A percentile compares a stretch with the other conserved stretches of the same genome.
Conservation (phyloP, 2,329 filamentous ascomycete species). For the Colletotrichum plurivorum region DNA sequence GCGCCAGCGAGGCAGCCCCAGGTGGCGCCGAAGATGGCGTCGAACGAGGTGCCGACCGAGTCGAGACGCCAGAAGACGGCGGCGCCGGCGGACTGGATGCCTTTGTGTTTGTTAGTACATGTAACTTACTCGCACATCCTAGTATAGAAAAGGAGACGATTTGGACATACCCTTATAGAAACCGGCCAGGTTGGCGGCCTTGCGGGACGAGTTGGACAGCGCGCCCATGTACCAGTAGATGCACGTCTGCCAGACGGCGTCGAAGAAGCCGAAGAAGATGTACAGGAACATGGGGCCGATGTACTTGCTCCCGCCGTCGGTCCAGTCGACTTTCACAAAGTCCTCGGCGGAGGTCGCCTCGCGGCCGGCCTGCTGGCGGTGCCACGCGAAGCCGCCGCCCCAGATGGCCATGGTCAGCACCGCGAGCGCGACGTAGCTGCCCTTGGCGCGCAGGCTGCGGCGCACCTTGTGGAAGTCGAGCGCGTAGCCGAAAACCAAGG, state of each 20-base stretch:
- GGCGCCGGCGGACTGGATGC: constrained; percentile 87
- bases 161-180: constrained; percentile 79
- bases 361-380: constrained; percentile 72
- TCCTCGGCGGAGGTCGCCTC: constrained; percentile 46
- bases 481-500: constrained; percentile 78
- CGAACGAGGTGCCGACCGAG: constrained; percentile 72
- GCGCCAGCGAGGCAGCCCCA: constrained; percentile 85
- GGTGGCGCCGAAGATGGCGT: constrained; percentile 77
- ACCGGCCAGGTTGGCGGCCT: constrained; percentile 91
- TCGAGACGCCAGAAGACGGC: constrained; percentile 84
- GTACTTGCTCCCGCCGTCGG: constrained; percentile 69
- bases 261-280: constrained; percentile 91
- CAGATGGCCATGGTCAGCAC: constrained; percentile 82
- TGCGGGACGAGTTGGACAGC: constrained; percentile 91
- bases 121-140: no score
- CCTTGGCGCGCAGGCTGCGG: constrained; percentile 78
- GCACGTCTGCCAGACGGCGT: constrained; percentile 90
- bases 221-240: constrained; percentile 98
- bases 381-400: constrained; percentile 87
- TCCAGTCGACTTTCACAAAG: constrained; percentile 72
- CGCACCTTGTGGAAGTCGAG: constrained; percentile 74
- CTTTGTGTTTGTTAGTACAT: constrained; percentile 48
- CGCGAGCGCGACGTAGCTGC: constrained; percentile 73
- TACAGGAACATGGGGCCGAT: constrained; percentile 88
- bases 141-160: no score